Base-by-base conservation (phyloP, 2,329 filamentous ascomycete genomes). In the Aspergillus arachidicola region DNA sequence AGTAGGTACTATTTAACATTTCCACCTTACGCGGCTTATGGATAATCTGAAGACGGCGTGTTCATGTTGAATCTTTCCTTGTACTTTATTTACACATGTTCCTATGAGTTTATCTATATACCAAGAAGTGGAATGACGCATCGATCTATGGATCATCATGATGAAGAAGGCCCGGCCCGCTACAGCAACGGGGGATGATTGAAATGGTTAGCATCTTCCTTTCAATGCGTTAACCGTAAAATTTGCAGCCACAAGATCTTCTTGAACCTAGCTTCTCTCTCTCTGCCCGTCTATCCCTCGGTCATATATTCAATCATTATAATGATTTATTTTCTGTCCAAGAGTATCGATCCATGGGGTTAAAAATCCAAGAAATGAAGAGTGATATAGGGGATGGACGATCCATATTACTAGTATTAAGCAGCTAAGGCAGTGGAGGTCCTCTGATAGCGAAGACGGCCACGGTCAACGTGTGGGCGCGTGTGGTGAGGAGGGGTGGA, bases 161-260 rank as follows among this genome's bases (percentile, higher is more conserved):
- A 30, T 58, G 56, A 60, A 62, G 43, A 67, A 64, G 66, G 63
- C 54, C 66, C 66, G 66, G 66, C 61, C 66, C 66, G 66, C 58
- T 55, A 60, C 48, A 45, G 57, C 55, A 59, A 60, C 46, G 50
- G 45, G 48, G 55, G 28, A 30, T 36, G 34, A 14, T 36, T 36
- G 34, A 36, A 36, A 23, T 46, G n/a, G 45, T 46, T 46, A 46
- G 21, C 21, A 46, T 46, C 12, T 23, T 23, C 43, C 46, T 50
- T 28, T 50, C 26, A 28, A 28, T 48, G 23, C 45, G 21, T 7
- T 21, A 26, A 21, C 19, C 16, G 48, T 32, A 51, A 32, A 32
- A 11, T 51, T 51, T 51, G 16, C 48, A 10, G 6, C 28, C 48
- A 51, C 28, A 28, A 30, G 28, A n/a, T 9, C 26, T 30, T 28